phyloP scores from a whole-genome alignment of 441 rosid genomes.

The Sinapis alba region DNA sequence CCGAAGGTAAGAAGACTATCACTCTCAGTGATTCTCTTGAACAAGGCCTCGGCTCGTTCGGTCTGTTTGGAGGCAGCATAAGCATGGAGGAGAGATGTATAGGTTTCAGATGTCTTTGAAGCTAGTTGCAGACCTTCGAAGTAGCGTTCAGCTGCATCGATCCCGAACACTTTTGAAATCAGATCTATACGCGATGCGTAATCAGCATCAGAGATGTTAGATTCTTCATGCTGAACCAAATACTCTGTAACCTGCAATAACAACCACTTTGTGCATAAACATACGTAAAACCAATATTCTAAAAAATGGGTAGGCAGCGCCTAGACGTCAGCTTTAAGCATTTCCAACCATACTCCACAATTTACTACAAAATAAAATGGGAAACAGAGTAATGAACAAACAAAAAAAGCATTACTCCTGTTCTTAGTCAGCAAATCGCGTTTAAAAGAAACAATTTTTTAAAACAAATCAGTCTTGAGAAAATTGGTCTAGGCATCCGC shows the following conservation, averaged over 20 bases:
- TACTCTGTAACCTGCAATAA: constrained; percentile 78
- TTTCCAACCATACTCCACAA: too few species aligned
- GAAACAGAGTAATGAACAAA: too few species aligned
- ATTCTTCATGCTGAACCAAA: constrained; percentile 64
- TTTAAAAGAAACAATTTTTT: too few species aligned
- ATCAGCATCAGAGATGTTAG: constrained; percentile 65
- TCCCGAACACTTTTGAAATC: constrained; percentile 87
- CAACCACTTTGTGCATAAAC: too few species aligned
- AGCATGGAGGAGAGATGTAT: constrained; percentile 89
- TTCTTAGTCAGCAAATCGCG: too few species aligned
- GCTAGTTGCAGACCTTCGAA: constrained; percentile 61
- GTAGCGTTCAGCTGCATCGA: constrained; percentile 87
- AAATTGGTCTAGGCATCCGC: too few species aligned
- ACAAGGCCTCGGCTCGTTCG: constrained; percentile 68
- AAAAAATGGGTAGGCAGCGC: too few species aligned
- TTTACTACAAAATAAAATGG: too few species aligned
- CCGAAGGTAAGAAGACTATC: constrained; percentile 49
- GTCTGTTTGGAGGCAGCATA: constrained; percentile 68
- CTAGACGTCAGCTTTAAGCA: too few species aligned
- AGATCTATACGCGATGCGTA: constrained; percentile 72
- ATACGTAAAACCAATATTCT: too few species aligned
- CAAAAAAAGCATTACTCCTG: too few species aligned
- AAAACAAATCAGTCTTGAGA: too few species aligned
- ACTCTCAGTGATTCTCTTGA: constrained; percentile 54
- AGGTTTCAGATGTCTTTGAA: constrained; percentile 77